Evolutionary conservation across 768 basidiomycete species (phyloP).

Genomic region (Boletus reticulatus): DNA sequence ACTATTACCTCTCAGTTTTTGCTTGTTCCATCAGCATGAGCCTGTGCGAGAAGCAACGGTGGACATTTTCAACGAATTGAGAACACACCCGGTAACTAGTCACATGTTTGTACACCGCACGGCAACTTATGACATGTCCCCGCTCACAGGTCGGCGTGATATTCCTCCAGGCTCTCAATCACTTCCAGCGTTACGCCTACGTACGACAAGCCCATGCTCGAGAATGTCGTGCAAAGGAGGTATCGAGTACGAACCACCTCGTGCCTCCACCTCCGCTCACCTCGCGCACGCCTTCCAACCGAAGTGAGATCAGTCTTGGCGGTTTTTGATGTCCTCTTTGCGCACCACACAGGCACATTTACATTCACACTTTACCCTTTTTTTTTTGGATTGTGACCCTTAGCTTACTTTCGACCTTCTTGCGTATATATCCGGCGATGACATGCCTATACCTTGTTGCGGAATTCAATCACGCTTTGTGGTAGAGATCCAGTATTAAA

Average conservation of each 20-base stretch:
- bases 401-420: slow-evolving; percentile 32
- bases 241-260: slow-evolving; percentile 26
- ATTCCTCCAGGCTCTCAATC: slow-evolving; percentile 77
- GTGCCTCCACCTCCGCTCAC: slow-evolving; percentile 29
- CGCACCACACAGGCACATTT: no score
- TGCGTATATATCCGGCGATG: slow-evolving; percentile 22
- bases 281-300: slow-evolving; percentile 44
- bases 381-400: background rate
- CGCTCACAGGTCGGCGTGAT: slow-evolving; percentile 71
- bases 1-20: slow-evolving; percentile 81
- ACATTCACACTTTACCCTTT: background rate
- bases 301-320: slow-evolving; percentile 44
- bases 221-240: slow-evolving; percentile 43
- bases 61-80: slow-evolving; percentile 79
- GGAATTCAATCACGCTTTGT: background rate
- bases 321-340: slow-evolving; percentile 24
- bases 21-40: slow-evolving; percentile 86
- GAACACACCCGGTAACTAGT: slow-evolving; percentile 65
- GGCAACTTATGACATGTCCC: background rate
- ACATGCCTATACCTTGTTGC: background rate
- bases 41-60: slow-evolving; percentile 75
- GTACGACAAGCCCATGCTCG: slow-evolving; percentile 75
- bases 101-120: background rate
- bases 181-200: slow-evolving; percentile 88
- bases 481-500: background rate